Evolutionary conservation across 1,284 basidiomycete species (phyloP).

Genomic region (Fomitopsis palustris): DNA sequence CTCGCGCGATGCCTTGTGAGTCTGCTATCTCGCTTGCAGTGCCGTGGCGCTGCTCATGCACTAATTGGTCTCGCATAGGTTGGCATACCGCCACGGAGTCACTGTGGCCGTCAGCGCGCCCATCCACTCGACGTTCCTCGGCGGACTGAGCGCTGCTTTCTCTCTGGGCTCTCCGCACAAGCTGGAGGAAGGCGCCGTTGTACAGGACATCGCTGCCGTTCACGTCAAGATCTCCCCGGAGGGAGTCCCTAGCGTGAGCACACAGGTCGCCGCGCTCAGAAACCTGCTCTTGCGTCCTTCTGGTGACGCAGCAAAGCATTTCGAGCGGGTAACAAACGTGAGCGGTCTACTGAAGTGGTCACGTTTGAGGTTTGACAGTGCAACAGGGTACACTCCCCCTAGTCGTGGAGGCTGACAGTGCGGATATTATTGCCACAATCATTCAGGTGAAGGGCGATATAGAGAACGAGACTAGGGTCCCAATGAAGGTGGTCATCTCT

Average conservation of each 20-base stretch:
- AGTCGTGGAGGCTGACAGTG: slow-evolving; percentile 67
- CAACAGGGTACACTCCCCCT: slow-evolving; percentile 47
- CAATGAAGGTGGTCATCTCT: slow-evolving; percentile 59
- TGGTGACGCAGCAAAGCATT: slow-evolving; percentile 42
- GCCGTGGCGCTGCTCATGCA: not conserved
- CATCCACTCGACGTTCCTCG: slow-evolving; percentile 51
- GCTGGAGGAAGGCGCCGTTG: slow-evolving; percentile 62
- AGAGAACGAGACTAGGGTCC: slow-evolving; percentile 41
- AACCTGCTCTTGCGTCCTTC: slow-evolving; percentile 41
- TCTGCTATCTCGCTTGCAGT: not conserved
- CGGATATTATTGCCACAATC: slow-evolving; percentile 72
- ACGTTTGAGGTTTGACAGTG: not conserved
- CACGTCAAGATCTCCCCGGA: slow-evolving; percentile 58
- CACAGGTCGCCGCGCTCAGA: slow-evolving; percentile 72
- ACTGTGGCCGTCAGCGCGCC: slow-evolving; percentile 60
- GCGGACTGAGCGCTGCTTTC: slow-evolving; percentile 69
- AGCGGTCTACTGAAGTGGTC: slow-evolving; percentile 7
- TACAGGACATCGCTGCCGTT: slow-evolving; percentile 65
- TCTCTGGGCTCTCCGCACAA: slow-evolving; percentile 59
- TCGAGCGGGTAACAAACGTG: slow-evolving; percentile 54
- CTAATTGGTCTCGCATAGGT: slow-evolving; percentile 30
- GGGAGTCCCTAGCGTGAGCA: slow-evolving; percentile 52
- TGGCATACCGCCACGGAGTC: slow-evolving; percentile 60
- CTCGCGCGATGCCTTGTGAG: slow-evolving; percentile 47
- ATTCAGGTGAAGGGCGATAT: slow-evolving; percentile 70